A percentile compares a stretch with the other conserved stretches of the same genome.
These are phyloP conservation scores for Melampsora americana DNA, from an alignment of 1,284 basidiomycete genomes.

Conservation along the genomic window DNA sequence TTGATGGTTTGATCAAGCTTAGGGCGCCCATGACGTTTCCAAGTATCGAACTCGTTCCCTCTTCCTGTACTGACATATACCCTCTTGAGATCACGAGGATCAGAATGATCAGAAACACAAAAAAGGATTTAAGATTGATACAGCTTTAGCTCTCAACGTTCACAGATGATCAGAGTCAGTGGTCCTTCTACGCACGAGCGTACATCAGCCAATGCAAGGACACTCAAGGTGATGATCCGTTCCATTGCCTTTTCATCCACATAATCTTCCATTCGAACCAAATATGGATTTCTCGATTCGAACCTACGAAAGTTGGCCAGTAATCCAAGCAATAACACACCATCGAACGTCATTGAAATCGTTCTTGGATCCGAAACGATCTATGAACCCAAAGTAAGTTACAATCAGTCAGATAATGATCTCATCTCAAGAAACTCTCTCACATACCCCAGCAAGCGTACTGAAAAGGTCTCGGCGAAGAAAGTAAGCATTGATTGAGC, in stretches of 20 bases:
- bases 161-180: conserved; percentile 15
- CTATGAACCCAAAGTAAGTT: conserved; percentile 23
- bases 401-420: background rate
- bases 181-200: conserved; percentile 40
- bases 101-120: background rate
- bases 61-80: background rate
- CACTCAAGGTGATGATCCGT: conserved; percentile 40
- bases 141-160: conserved; percentile 27
- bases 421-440: background rate
- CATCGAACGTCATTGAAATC: conserved; percentile 44
- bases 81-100: background rate
- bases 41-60: background rate
- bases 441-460: conserved; percentile 33
- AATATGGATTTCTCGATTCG: conserved; percentile 50
- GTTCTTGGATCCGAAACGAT: conserved; percentile 46
- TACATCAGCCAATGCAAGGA: conserved; percentile 41
- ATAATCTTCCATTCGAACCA: conserved; percentile 51
- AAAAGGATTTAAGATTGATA: background rate
- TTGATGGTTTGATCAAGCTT: background rate
- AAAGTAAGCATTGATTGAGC: conserved; percentile 51
- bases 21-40: background rate
- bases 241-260: conserved; percentile 51
- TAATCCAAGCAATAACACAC: conserved; percentile 49
- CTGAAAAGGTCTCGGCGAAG: conserved; percentile 51
- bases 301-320: conserved; percentile 50